Evolutionary conservation across 2,329 filamentous ascomycete species (phyloP), one percentile per base, ranked within the genome.

Genomic region (Berkeleyomyces basicola): DNA sequence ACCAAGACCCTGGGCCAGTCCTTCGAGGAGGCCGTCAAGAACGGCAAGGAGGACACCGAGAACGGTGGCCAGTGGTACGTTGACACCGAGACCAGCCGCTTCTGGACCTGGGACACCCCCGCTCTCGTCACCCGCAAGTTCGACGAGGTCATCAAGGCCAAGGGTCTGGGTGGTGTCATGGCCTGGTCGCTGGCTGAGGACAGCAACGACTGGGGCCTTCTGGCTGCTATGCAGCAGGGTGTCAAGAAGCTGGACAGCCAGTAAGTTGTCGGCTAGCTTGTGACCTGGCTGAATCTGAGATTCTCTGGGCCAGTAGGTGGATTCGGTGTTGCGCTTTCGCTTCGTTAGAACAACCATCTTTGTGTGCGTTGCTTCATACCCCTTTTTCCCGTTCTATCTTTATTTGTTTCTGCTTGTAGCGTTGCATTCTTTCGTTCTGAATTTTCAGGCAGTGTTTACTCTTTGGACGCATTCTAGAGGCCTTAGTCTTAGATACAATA

Each of bases 181-280:
- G 85, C 85, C 0, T 90, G 86, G 86, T 85, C 83, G 23, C 68
- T 90, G 65, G 86, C 84, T 2, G 85, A 89, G 72, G 86, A 90
- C 64, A 55, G 49, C 49, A 36, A 55, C 33, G 49, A 55, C 49
- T 55, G 49, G 49, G 31, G 49, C 33, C 33, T 55, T 11, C 11
- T 55, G n/a, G 1, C 2, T 9, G 49, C 49, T 14, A 55, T 55
- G 49, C 49, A 55, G 49, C 10, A 55, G 7, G 49, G 49, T 37
- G 49, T 55, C 7, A 55, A 55, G 49, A 39, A n/a, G 2, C 31
- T 55, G 49, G 10, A 2, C 7, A 2, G 49, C 33, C 49, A 55
- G 36, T 9, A 44, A 46, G 23, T 23, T 23, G 23, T 23, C 23
- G 23, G 23, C 23, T 23, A 23, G 23, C 23, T 23, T 23, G 23